These are phyloP conservation scores for Paraleonurus japonicus DNA, from an alignment of 257 asterid species.

Conservation along the genomic window DNA sequence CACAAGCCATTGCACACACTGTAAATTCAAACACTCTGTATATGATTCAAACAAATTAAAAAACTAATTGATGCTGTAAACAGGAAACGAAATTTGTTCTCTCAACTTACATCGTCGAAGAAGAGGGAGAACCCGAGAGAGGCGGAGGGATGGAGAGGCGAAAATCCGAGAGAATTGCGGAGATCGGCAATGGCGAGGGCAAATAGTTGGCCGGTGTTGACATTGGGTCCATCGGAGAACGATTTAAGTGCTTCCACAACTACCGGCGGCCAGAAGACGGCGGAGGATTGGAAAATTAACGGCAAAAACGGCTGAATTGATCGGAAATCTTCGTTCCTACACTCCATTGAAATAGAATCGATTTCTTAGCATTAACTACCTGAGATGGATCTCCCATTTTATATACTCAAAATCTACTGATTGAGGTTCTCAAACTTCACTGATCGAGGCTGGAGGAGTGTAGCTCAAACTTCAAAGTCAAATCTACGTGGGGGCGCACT, in stretches of 20 bases:
- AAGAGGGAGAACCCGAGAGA: constrained; percentile 61
- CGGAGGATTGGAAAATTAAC: constrained; percentile 50
- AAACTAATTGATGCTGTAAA: not conserved
- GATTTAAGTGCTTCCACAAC: constrained; percentile 65
- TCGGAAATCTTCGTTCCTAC: constrained; percentile 22
- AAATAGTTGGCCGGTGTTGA: constrained; percentile 63
- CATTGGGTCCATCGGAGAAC: constrained; percentile 74
- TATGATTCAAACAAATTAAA: not conserved
- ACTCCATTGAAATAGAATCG: constrained; percentile 28
- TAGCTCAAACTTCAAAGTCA: too few relatives aligned
- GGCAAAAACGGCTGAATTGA: constrained; percentile 70
- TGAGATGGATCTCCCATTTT: not conserved
- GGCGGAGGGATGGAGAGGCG: constrained; percentile 43
- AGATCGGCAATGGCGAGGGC: constrained; percentile 65
- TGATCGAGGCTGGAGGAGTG: too few relatives aligned
- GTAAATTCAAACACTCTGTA: not conserved
- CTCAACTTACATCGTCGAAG: constrained; percentile 67
- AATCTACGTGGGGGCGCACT: too few relatives aligned
- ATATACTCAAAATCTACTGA: too few relatives aligned
- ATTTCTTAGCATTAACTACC: too few relatives aligned
- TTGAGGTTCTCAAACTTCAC: too few relatives aligned
- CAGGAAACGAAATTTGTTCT: not conserved
- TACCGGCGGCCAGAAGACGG: constrained; percentile 66
- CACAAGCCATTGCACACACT: not conserved
- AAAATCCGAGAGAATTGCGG: constrained; percentile 47